phyloP scores from a whole-genome alignment of 23 red algal genomes.

The Gracilariopsis chorda region DNA sequence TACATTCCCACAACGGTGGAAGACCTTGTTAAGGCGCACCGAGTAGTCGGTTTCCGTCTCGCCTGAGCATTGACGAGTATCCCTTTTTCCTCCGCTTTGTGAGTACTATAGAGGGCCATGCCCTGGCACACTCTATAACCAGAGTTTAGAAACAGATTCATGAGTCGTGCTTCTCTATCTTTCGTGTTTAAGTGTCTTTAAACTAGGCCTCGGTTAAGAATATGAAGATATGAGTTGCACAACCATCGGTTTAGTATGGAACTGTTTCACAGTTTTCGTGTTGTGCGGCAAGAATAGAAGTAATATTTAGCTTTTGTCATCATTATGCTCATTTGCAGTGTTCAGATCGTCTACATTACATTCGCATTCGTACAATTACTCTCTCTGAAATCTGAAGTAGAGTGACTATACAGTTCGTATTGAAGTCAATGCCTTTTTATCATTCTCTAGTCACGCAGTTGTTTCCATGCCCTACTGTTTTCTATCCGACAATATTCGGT shows the following conservation, averaged over 20 bases:
- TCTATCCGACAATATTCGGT: too few species aligned
- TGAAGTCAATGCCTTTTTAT: too few species aligned
- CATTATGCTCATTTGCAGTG: too few species aligned
- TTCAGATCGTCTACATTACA: too few species aligned
- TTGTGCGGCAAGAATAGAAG: neutral
- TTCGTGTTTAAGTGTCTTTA: neutral
- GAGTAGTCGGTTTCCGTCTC: neutral
- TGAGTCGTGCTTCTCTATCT: neutral
- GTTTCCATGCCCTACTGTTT: too few species aligned
- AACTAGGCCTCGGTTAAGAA: neutral
- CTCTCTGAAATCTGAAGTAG: too few species aligned
- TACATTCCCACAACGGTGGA: too few species aligned
- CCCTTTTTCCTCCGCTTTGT: neutral
- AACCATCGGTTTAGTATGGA: neutral
- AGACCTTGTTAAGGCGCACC: neutral
- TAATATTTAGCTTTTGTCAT: neutral
- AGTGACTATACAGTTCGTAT: too few species aligned
- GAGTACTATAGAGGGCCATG: neutral
- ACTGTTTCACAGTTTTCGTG: neutral
- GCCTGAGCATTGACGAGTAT: neutral
- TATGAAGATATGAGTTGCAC: neutral
- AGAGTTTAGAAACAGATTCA: neutral
- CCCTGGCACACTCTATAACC: neutral
- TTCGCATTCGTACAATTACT: too few species aligned
- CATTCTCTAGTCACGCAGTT: too few species aligned